Base-by-base conservation (phyloP, 2,329 filamentous ascomycete genomes). In the Colletotrichum musicola region DNA sequence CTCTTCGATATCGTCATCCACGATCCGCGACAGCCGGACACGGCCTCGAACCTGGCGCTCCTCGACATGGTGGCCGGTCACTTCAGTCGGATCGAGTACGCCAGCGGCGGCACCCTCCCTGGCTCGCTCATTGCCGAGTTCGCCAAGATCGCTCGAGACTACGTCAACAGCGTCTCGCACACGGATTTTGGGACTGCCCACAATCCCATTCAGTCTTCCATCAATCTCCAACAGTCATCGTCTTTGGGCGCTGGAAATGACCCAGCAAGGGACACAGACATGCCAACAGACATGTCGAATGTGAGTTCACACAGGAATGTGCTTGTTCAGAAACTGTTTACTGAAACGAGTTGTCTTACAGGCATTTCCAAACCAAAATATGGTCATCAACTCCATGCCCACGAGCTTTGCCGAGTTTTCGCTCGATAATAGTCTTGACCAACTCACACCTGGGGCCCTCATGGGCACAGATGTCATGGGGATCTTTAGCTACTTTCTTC, bases 1-100 rank as follows among this genome's bases (percentile, higher is more conserved):
- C 71, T 83, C 1, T 83, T 83, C 55, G 81, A 83, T 60, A 74
- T 81, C 13, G 77, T 82, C 1, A 72, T 82, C 5, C 79, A 81
- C 64, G 76, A 81, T 47, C 80, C 79, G 1, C 70, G 57, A 4
- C 75, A 80, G 38, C 71, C 74, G 0, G 79, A 82, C 40, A 81
- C 76, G 0, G 61, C 54, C 6, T 75, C 70, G 3, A 82, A 83
- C 58, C 74, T 84, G 1, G 75, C 78, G 3, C 73, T 82, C 0
- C 74, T 84, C 10, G 81, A 82, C 53, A 77, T 83, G 65, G 80
- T 74, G 4, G 79, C 77, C 7, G 81, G 80, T 1, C 80, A 84
- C 68, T 84, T 84, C 51, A 81, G 78, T 55, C 74, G 79, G 7
- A 72, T 84, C 7, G 82, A 83, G 68, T 80, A 77, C 59, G 77